Conservation (phyloP, 495 filamentous ascomycete species). For the Lepidopterella palustris region DNA sequence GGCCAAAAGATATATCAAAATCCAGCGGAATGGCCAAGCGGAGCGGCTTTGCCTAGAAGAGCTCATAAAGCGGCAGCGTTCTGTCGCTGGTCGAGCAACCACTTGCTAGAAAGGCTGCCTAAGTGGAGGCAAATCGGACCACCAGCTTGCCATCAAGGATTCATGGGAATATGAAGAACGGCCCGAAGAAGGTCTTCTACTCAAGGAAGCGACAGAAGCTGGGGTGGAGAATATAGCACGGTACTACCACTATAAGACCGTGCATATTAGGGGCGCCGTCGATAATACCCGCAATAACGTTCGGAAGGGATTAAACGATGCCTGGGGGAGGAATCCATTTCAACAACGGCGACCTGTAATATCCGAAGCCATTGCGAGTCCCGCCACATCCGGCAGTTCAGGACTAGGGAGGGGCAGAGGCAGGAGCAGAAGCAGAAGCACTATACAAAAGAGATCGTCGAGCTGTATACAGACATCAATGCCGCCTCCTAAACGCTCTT, state of each 20-base stretch:
- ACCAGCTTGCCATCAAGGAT: slow-evolving; percentile 22
- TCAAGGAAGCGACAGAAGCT: too few species aligned
- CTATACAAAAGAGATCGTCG: not conserved
- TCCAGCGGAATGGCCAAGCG: not conserved
- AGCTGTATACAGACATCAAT: not conserved
- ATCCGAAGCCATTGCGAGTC: not conserved
- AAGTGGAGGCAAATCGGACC: slow-evolving; percentile 5
- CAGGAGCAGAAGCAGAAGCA: not conserved
- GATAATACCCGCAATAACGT: slow-evolving; percentile 27
- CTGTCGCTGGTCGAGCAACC: slow-evolving; percentile 13
- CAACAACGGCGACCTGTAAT: not conserved
- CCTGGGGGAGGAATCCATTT: not conserved
- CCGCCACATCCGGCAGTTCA: not conserved
- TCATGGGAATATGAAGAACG: slow-evolving; percentile 11
- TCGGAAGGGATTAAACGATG: slow-evolving; percentile 19
- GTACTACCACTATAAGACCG: slow-evolving; percentile 34
- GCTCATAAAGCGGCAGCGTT: not conserved
- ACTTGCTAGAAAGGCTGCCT: slow-evolving; percentile 16
- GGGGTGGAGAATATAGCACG: slow-evolving; percentile 28
- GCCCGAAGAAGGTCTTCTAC: slow-evolving; percentile 17
- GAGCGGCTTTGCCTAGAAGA: not conserved
- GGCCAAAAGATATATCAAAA: not conserved
- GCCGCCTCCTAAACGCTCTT: not conserved
- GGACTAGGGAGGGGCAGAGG: not conserved
- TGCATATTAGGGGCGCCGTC: slow-evolving; percentile 20